These are phyloP conservation scores for Trichoderma polysporum DNA, from an alignment of 2,329 filamentous ascomycete genomes.

Conservation along the genomic window DNA sequence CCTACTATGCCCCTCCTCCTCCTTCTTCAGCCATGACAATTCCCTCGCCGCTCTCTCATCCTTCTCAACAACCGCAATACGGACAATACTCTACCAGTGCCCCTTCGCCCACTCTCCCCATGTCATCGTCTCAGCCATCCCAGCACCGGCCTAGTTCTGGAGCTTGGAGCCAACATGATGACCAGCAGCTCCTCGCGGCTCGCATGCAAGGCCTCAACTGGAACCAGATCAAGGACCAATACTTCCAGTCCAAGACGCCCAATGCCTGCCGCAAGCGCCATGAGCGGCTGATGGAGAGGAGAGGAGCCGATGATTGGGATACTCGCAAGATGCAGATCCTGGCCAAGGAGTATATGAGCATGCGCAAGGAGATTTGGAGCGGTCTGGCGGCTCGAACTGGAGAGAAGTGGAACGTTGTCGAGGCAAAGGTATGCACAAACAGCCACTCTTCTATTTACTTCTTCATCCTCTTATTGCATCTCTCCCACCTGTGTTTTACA, in stretches of 20 bases:
- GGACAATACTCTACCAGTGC: constrained; percentile 40
- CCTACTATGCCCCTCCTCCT: constrained; percentile 38
- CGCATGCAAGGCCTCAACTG: constrained; percentile 78
- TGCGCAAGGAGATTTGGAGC: constrained; percentile 80
- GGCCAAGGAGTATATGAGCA: constrained; percentile 74
- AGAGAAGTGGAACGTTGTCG: constrained; percentile 77
- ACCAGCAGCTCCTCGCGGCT: constrained; percentile 69
- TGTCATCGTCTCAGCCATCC: constrained; percentile 47
- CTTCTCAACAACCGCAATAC: constrained; percentile 32
- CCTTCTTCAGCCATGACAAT: constrained; percentile 16
- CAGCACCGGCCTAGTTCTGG: constrained; percentile 59
- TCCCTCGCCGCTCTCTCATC: constrained; percentile 10
- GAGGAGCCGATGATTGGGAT: constrained; percentile 76
- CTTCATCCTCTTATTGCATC: not conserved
- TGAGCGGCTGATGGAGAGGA: constrained; percentile 77
- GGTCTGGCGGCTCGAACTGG: constrained; percentile 69
- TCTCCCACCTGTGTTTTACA: not conserved
- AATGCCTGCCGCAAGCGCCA: constrained; percentile 90
- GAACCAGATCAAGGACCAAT: constrained; percentile 72
- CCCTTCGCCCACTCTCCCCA: constrained; percentile 33
- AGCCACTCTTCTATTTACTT: not conserved
- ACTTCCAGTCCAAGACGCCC: constrained; percentile 74
- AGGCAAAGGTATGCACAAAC: constrained; percentile 55
- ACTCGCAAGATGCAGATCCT: constrained; percentile 70
- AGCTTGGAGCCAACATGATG: constrained; percentile 73